Evolutionary conservation across 2,329 filamentous ascomycete species (phyloP), one percentile per base, ranked within the genome.

Genomic region (Fusarium xyrophilum): DNA sequence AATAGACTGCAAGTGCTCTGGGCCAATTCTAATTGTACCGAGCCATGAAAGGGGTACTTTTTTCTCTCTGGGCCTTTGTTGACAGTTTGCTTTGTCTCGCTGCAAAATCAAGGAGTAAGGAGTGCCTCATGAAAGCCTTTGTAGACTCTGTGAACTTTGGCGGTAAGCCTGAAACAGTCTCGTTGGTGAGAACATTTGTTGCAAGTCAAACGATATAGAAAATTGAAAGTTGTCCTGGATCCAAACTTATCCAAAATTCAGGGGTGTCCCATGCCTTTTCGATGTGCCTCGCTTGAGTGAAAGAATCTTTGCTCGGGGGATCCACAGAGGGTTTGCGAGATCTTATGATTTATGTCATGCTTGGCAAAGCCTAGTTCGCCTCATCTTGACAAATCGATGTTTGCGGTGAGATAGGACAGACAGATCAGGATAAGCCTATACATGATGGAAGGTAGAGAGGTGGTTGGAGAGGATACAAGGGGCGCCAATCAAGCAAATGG

Each of bases 201-300:
- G n/a, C 43, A 40, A 21, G 25, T 25, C 19, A 50, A 56, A 54
- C 35, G 39, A 58, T 27, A 52, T 38, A 38, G 42, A 21, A 13
- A 50, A 44, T 35, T 50, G 32, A 33, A 28, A 52, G 32, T 27
- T 47, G 40, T 48, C 35, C 56, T 53, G 36, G 27, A 42, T 25
- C 28, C 23, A 44, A 56, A 21, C 11, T n/a, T n/a, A n/a, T n/a
- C n/a, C n/a, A n/a, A n/a, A n/a, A n/a, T 55, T 32, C 57, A 54
- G 61, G 57, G 59, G 42, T 65, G 40, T 56, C 30, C 60, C 68
- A 64, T 69, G 54, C 56, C 40, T 30, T 50, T 36, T 27, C n/a
- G 46, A 32, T 57, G 56, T 71, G 70, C 68, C 61, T 64, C 61
- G 70, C 66, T 67, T 70, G 43, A 53, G 35, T 54, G 35, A 52